These are phyloP conservation scores for Pilaira anomala DNA, from an alignment of 192 early-diverging fungal species.

Conservation along the genomic window DNA sequence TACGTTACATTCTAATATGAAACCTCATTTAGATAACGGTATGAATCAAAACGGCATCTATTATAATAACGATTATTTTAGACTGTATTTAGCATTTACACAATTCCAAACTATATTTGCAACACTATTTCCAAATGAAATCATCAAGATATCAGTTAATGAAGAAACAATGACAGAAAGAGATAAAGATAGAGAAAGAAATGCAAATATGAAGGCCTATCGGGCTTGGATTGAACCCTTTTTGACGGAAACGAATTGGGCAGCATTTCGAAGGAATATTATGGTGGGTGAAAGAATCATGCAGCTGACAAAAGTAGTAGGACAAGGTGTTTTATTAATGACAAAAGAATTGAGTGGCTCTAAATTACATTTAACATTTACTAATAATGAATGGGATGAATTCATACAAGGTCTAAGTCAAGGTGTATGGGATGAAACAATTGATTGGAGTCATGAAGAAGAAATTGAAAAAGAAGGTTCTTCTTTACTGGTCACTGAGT, in stretches of 20 bases:
- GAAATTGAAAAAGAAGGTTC: constrained; percentile 1
- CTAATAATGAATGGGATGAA: constrained; percentile 42
- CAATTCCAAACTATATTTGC: constrained; percentile 35
- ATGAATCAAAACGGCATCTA: constrained; percentile 47
- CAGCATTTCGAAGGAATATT: constrained; percentile 40
- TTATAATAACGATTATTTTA: constrained; percentile 40
- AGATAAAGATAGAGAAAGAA: constrained; percentile 35
- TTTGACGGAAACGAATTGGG: constrained; percentile 39
- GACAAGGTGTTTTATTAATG: constrained; percentile 45
- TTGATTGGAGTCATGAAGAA: constrained; percentile 15
- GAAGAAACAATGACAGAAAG: constrained; percentile 13
- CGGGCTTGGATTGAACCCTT: constrained; percentile 36
- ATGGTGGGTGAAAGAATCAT: constrained; percentile 41
- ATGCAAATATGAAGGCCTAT: constrained; percentile 39
- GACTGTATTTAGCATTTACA: constrained; percentile 40
- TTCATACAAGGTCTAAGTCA: constrained; percentile 29
- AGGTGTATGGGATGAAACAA: constrained; percentile 27
- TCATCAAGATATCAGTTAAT: constrained; percentile 13
- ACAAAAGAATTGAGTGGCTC: constrained; percentile 48
- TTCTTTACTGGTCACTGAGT: constrained; percentile 25
- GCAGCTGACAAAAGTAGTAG: constrained; percentile 34
- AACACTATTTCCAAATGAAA: constrained; percentile 29
- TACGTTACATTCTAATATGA: constrained; percentile 31
- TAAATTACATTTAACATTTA: constrained; percentile 44
- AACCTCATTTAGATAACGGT: constrained; percentile 41